Base-by-base conservation (phyloP, 495 filamentous ascomycete species). In the Clohesyomyces aquaticus region DNA sequence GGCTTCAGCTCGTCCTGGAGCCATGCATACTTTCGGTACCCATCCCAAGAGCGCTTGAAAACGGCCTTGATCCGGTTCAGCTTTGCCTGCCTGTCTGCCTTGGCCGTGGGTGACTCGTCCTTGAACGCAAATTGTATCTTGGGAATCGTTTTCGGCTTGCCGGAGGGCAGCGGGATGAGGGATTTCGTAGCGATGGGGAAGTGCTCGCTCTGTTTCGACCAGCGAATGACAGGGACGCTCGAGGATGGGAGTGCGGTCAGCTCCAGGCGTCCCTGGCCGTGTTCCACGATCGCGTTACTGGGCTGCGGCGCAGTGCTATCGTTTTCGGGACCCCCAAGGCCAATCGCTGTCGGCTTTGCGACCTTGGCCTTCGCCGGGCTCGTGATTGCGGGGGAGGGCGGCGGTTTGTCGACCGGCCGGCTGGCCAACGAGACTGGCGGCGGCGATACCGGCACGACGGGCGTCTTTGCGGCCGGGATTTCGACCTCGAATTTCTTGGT, bases 51-150 rank as follows among this genome's bases (percentile, higher is more conserved):
- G 19, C 75, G 60, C 47, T 59, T 53, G 50, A 75, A 70, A 0
- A 74, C 70, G 12, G 71, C 62, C 57, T 70, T 73, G 45, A 80
- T 80, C 4, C 80, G 76, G n/a, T 80, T 77, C 59, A 87, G 83
- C 46, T 87, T 84, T 55, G 46, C 18, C 45, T 68, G 59, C 19
- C 67, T 55, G 27, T 65, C 59, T n/a, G 23, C 32, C 49, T 59
- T 67, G n/a, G 18, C 48, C 19, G 60, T 74, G 0, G 81, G 73
- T 0, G 83, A 78, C 70, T 96, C 91, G 59, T 84, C 79, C 6
- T 70, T 74, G 74, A 94, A 91, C 0, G 77, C 73, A 62, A 84
- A 81, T 74, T 98, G 95, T 29, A 98, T 84, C 66, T 81, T 81
- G 1, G 90, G 90, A 19, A 97, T 87, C 0, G 78, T 25, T 70